These are phyloP conservation scores for Phytophthora pini DNA, from an alignment of 352 stramenopile species.

Conservation along the genomic window DNA sequence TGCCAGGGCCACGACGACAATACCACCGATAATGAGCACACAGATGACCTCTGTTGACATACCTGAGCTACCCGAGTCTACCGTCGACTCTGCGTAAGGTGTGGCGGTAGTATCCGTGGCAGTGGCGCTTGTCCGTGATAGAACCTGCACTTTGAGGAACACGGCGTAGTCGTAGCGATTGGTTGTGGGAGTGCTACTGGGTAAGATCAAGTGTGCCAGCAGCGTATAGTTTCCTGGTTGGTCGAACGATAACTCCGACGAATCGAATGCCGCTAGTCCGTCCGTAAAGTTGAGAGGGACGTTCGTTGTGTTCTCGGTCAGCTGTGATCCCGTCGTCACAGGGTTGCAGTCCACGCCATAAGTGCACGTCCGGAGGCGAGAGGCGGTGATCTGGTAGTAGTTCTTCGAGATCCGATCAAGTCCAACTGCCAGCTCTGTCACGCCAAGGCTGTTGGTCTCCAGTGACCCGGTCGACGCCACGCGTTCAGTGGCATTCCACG, in stretches of 20 bases:
- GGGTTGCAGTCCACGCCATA: constrained; percentile 60
- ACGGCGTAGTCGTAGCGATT: constrained; percentile 74
- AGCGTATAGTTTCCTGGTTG: constrained; percentile 56
- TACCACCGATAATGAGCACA: constrained; percentile 74
- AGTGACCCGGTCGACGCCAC: constrained; percentile 38
- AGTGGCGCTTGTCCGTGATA: constrained; percentile 30
- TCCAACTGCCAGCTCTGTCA: constrained; percentile 48
- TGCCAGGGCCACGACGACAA: constrained; percentile 67
- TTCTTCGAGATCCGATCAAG: constrained; percentile 62
- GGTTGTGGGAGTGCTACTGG: constrained; percentile 44
- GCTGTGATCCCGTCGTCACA: constrained; percentile 49
- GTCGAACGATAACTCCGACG: constrained; percentile 61
- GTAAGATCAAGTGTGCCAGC: constrained; percentile 69
- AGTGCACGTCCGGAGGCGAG: constrained; percentile 57
- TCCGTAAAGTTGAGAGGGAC: constrained; percentile 61
- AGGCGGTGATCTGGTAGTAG: constrained; percentile 62
- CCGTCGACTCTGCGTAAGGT: constrained; percentile 40
- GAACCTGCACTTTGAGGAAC: constrained; percentile 54
- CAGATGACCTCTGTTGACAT: constrained; percentile 71
- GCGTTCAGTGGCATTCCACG: constrained; percentile 71
- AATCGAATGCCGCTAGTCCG: constrained; percentile 54
- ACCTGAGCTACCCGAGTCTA: constrained; percentile 29
- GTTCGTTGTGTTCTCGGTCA: constrained; percentile 59
- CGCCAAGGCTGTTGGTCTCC: constrained; percentile 52
- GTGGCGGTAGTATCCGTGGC: constrained; percentile 40